phyloP scores from a whole-genome alignment of 2,329 filamentous ascomycete genomes.

The Stachybotrys chartarum region DNA sequence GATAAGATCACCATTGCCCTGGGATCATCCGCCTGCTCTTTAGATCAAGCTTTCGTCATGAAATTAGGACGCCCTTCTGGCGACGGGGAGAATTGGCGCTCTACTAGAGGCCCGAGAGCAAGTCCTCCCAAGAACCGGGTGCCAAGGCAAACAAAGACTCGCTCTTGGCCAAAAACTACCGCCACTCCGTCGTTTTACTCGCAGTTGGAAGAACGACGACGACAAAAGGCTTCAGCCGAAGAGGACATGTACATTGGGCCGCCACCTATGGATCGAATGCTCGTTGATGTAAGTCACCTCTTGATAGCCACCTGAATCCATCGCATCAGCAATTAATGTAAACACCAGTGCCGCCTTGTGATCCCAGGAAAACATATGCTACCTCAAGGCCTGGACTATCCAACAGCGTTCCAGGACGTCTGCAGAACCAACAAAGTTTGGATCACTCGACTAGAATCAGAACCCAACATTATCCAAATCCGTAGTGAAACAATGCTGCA shows the following conservation, averaged over 20 bases:
- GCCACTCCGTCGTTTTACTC: background rate
- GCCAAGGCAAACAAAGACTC: background rate
- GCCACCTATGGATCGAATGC: conserved; percentile 11
- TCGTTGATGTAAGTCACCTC: conserved; percentile 15
- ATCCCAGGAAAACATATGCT: conserved; percentile 19
- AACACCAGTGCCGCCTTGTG: conserved; percentile 14
- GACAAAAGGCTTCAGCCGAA: conserved; percentile 7
- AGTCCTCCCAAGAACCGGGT: background rate
- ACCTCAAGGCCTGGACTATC: conserved; percentile 15
- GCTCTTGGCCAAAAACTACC: too few species aligned
- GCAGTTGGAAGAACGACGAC: conserved; percentile 10
- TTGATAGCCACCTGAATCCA: background rate
- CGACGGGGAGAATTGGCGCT: too few species aligned
- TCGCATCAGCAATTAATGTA: conserved; percentile 4
- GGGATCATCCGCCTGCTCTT: too few species aligned
- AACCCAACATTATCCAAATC: conserved; percentile 17
- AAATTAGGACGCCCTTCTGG: too few species aligned
- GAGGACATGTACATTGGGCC: conserved; percentile 13
- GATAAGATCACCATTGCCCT: too few species aligned
- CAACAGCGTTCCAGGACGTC: conserved; percentile 16
- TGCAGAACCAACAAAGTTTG: conserved; percentile 21
- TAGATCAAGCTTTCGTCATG: too few species aligned
- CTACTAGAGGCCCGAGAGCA: background rate
- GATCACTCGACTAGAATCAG: conserved; percentile 14
- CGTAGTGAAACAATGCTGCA: conserved; percentile 11